Evolutionary conservation across 805 yeast genomes (phyloP).

Genomic region (Wickerhamomyces chambardii): DNA sequence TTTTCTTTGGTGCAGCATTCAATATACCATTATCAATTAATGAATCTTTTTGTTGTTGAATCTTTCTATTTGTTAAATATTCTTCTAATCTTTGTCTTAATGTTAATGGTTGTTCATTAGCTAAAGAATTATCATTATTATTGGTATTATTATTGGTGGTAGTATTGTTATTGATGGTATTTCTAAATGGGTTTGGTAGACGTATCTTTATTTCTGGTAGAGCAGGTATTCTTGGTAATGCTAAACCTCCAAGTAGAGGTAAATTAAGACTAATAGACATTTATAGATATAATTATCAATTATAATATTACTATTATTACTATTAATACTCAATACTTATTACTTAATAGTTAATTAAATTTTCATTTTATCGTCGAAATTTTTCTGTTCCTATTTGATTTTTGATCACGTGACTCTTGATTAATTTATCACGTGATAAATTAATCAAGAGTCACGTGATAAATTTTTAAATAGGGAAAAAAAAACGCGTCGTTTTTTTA

Average conservation of each 20-base stretch:
- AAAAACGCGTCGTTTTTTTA: neutral
- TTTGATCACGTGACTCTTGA: too few relatives aligned
- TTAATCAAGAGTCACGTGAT: too few relatives aligned
- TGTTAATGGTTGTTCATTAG: slow-evolving; percentile 17
- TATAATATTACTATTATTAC: too few relatives aligned
- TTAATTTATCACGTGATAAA: too few relatives aligned
- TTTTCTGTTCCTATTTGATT: too few relatives aligned
- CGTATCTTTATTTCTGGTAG: slow-evolving; percentile 15
- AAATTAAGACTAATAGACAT: slow-evolving; percentile 15
- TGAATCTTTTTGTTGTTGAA: slow-evolving; percentile 29
- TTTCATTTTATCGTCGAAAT: too few relatives aligned
- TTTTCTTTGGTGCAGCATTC: slow-evolving; percentile 91
- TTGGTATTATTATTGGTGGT: neutral
- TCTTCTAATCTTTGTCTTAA: slow-evolving; percentile 30
- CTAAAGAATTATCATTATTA: slow-evolving; percentile 5
- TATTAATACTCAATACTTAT: too few relatives aligned
- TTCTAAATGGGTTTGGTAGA: slow-evolving; percentile 14
- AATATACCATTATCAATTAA: slow-evolving; percentile 55
- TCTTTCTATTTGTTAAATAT: slow-evolving; percentile 12
- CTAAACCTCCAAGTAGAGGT: slow-evolving; percentile 9
- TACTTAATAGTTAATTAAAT: too few relatives aligned
- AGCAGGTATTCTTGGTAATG: slow-evolving; percentile 8
- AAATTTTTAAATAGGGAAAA: too few relatives aligned
- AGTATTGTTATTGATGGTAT: neutral
- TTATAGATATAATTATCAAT: neutral